A percentile compares a stretch with the other conserved stretches of the same genome.
These are phyloP conservation scores for Picea sitchensis DNA, from an alignment of 75 land plant genomes.

Conservation along the genomic window DNA sequence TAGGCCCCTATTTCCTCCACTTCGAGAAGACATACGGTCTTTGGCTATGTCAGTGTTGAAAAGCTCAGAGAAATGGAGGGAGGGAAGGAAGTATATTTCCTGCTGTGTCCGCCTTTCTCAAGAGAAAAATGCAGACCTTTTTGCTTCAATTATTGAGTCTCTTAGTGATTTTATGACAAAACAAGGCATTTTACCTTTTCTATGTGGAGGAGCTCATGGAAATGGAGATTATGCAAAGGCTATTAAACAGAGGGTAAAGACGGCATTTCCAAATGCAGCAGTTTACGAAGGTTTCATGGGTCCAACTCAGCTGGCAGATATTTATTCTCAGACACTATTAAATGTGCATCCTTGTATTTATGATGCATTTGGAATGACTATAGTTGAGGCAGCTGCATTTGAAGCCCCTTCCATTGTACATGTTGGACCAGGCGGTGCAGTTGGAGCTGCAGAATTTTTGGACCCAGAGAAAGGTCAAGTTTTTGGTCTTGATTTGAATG, in stretches of 20 bases:
- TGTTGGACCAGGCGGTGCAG: constrained; percentile 25
- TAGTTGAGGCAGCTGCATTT: constrained; percentile 27
- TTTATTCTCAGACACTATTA: constrained; percentile 24
- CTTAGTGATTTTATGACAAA: constrained; percentile 16
- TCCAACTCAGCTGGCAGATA: constrained; percentile 15
- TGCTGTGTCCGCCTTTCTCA: constrained; percentile 24
- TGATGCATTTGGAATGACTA: constrained; percentile 30
- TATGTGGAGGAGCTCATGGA: constrained; percentile 22
- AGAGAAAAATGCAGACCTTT: constrained; percentile 23
- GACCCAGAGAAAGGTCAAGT: constrained; percentile 18
- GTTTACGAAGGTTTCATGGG: constrained; percentile 29
- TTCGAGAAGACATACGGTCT: constrained; percentile 20
- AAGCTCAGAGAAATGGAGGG: constrained; percentile 14
- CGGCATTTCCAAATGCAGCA: constrained; percentile 19
- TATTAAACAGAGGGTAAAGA: constrained; percentile 14
- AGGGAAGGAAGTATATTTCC: constrained; percentile 11
- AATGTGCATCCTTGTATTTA: constrained; percentile 27
- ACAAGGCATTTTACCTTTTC: constrained; percentile 15
- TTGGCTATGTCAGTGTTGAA: constrained; percentile 7
- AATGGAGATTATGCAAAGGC: constrained; percentile 11
- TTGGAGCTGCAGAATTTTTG: constrained; percentile 28
- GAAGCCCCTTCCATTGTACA: constrained; percentile 20
- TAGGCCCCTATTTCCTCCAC: constrained; percentile 19
- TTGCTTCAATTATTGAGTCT: constrained; percentile 19
- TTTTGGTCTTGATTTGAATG: constrained; percentile 11